A percentile compares a stretch with the other conserved stretches of the same genome.
These are phyloP conservation scores for Eimeria acervulina DNA, from an alignment of 169 alveolate genomes.

Conservation along the genomic window DNA sequence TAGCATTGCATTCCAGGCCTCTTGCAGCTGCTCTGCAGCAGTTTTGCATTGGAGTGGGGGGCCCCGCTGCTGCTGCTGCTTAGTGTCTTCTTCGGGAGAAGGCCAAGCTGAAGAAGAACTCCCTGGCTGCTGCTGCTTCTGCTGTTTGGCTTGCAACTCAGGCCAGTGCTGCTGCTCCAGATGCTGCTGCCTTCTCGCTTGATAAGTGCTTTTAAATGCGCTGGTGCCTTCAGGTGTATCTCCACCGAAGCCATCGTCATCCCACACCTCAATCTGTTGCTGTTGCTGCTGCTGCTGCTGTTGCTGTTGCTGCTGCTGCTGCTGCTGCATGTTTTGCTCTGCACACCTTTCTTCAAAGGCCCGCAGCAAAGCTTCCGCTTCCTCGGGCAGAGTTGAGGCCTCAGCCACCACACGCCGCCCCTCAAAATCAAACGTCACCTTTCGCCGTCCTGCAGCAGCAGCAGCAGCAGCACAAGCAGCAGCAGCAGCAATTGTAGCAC, in stretches of 20 bases:
- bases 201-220: background rate
- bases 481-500: constrained; percentile 3
- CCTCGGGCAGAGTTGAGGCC: constrained; percentile 12
- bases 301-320: constrained; percentile 41
- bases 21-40: constrained; percentile 58
- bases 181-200: background rate
- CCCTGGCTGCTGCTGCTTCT: constrained; percentile 32
- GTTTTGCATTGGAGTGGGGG: background rate
- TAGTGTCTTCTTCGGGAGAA: background rate
- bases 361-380: constrained; percentile 34
- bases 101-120: constrained; percentile 24
- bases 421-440: constrained; percentile 43
- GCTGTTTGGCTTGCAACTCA: constrained; percentile 30
- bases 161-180: constrained; percentile 58
- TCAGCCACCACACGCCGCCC: constrained; percentile 34
- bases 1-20: constrained; percentile 41
- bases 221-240: background rate
- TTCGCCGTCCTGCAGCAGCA: constrained; percentile 30
- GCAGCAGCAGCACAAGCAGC: constrained; percentile 46
- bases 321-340: background rate
- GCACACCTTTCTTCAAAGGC: constrained; percentile 38
- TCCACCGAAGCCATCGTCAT: background rate
- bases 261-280: constrained; percentile 22
- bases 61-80: background rate
- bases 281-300: constrained; percentile 11